Evolutionary conservation across 2,329 filamentous ascomycete species (phyloP).

Genomic region (Plenodomus biglobosus): DNA sequence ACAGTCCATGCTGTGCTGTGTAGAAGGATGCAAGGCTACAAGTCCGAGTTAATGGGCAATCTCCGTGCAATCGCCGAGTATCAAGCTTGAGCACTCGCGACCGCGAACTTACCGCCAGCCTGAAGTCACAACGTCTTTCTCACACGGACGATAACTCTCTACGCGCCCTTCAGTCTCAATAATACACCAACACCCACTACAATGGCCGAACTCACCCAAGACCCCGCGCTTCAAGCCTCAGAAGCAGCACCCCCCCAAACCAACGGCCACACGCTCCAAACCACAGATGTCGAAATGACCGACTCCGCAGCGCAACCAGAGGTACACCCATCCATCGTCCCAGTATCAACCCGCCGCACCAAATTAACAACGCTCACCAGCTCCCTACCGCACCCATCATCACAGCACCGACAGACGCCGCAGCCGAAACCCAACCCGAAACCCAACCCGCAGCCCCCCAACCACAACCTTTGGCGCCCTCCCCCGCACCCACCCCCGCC

Average conservation of each 20-base stretch:
- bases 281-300: conserved; percentile 36
- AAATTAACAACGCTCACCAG: background rate
- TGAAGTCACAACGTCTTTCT: background rate
- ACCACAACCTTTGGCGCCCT: conserved; percentile 10
- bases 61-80: background rate
- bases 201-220: conserved; percentile 25
- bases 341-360: background rate
- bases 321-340: conserved; percentile 1
- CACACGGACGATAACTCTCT: background rate
- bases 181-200: background rate
- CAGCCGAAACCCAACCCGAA: background rate
- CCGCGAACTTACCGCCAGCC: conserved; percentile 1
- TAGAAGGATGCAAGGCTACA: background rate
- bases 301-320: conserved; percentile 18
- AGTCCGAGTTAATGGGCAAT: background rate
- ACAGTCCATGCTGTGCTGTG: too few relatives aligned
- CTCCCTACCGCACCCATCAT: background rate
- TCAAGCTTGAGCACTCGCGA: background rate
- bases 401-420: background rate
- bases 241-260: conserved; percentile 5
- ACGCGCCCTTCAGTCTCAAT: background rate
- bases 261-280: conserved; percentile 11
- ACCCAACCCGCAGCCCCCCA: background rate
- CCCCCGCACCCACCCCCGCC: conserved; percentile 12
- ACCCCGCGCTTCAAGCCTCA: conserved; percentile 1